Conservation (phyloP, 192 early-diverging fungal species). For the Diversispora eburnea region DNA sequence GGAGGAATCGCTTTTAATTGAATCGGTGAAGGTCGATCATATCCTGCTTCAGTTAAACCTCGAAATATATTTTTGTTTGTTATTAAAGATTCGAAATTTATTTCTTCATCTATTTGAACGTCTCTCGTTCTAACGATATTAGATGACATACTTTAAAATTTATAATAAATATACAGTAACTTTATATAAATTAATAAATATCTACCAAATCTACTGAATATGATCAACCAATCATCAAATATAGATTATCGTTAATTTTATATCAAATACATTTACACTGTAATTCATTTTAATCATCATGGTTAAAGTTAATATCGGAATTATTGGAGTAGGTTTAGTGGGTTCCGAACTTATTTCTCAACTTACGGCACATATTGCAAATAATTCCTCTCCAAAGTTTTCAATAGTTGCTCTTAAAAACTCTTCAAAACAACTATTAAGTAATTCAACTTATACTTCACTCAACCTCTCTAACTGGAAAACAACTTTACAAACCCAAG, state of each 20-base stretch:
- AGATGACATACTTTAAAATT: neutral
- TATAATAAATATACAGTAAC: no score
- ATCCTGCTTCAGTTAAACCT: slow-evolving; percentile 46
- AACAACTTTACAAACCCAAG: slow-evolving; percentile 38
- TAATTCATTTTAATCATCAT: no score
- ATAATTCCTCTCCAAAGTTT: slow-evolving; percentile 50
- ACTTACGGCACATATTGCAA: slow-evolving; percentile 54
- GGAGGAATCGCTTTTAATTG: slow-evolving; percentile 64
- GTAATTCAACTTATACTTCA: slow-evolving; percentile 40
- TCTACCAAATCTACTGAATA: no score
- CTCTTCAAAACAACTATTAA: slow-evolving; percentile 66
- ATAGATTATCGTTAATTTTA: no score
- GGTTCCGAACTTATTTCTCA: slow-evolving; percentile 87
- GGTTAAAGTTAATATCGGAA: slow-evolving; percentile 65
- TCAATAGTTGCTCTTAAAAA: slow-evolving; percentile 77
- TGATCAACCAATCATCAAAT: no score
- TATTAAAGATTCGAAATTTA: slow-evolving; percentile 49
- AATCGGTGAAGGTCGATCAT: slow-evolving; percentile 60
- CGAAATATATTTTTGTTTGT: slow-evolving; percentile 39
- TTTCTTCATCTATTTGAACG: slow-evolving; percentile 52
- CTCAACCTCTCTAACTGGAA: slow-evolving; percentile 51
- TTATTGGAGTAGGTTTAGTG: slow-evolving; percentile 93
- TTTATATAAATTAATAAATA: no score
- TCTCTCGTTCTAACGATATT: slow-evolving; percentile 37
- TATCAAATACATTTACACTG: no score